Percentiles rank a stretch among this genome's conserved stretches.
These are phyloP conservation scores for Russula earlei DNA, from an alignment of 768 basidiomycete species.

Conservation along the genomic window DNA sequence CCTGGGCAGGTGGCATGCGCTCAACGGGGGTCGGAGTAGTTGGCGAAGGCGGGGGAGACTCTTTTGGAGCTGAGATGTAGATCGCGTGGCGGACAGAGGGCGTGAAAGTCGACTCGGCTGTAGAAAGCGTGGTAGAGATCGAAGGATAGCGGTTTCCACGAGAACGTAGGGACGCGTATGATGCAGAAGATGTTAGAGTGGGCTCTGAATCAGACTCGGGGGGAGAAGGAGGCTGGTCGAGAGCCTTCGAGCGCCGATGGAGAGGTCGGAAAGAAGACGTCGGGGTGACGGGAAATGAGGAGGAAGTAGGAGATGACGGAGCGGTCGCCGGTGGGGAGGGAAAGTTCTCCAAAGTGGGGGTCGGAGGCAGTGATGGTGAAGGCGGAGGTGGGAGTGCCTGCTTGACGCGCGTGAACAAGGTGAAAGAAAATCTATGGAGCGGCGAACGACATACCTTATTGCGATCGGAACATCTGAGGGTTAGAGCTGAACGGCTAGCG, in stretches of 20 bases:
- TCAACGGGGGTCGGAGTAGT: constrained; percentile 12
- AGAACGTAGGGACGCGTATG: constrained; percentile 19
- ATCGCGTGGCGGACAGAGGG: constrained; percentile 12
- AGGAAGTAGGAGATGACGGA: constrained; percentile 16
- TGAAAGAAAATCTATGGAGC: not conserved
- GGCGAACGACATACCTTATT: constrained; percentile 13
- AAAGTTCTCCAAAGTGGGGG: constrained; percentile 10
- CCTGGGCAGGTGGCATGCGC: not conserved
- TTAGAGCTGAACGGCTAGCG: not conserved
- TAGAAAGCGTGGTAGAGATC: constrained; percentile 20
- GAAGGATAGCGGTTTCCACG: constrained; percentile 19
- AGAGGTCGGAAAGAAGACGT: constrained; percentile 15
- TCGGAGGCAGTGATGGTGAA: constrained; percentile 6
- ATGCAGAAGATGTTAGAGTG: constrained; percentile 17
- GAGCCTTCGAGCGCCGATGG: constrained; percentile 15
- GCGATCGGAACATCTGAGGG: constrained; percentile 11
- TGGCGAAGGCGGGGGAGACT: constrained; percentile 10
- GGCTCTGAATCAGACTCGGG: constrained; percentile 13
- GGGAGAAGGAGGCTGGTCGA: not conserved
- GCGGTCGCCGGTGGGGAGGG: constrained; percentile 10
- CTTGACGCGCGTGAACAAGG: not conserved
- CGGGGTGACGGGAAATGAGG: constrained; percentile 14
- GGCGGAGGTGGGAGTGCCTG: constrained; percentile 14
- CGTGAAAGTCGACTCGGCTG: constrained; percentile 3
- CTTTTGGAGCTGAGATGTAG: constrained; percentile 5